phyloP scores from a whole-genome alignment of 129 eudicot species.

The Chrysanthemum lavandulifolium region DNA sequence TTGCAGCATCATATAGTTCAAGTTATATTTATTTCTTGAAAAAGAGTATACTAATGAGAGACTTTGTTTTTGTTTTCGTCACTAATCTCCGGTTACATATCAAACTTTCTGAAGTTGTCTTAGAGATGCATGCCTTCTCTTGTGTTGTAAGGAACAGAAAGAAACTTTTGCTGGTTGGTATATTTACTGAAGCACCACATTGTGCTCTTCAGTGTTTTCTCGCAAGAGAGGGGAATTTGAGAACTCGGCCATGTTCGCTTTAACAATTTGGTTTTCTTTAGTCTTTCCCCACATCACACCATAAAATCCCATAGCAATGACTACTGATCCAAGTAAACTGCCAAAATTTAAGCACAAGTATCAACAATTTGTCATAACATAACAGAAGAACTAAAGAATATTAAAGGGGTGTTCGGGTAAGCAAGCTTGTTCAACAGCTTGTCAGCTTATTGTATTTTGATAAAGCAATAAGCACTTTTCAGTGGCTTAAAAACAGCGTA shows the following conservation, averaged over 20 bases:
- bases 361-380: background rate
- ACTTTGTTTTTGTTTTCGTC: too few relatives aligned
- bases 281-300: slow-evolving; percentile 59
- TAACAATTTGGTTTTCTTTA: slow-evolving; percentile 34
- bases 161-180: background rate
- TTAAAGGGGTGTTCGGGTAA: background rate
- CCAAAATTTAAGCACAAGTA: slow-evolving; percentile 9
- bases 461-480: too few relatives aligned
- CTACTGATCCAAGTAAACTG: slow-evolving; percentile 51
- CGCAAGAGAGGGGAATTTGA: slow-evolving; percentile 36
- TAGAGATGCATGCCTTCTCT: too few relatives aligned
- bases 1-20: too few relatives aligned
- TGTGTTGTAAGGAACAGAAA: too few relatives aligned
- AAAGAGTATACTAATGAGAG: too few relatives aligned
- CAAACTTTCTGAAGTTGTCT: background rate
- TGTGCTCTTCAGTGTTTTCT: slow-evolving; percentile 5
- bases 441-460: too few relatives aligned
- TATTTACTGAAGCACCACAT: slow-evolving; percentile 2
- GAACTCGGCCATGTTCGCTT: slow-evolving; percentile 6
- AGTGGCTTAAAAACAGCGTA: too few relatives aligned
- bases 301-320: slow-evolving; percentile 54
- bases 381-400: background rate
- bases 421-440: too few relatives aligned
- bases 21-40: too few relatives aligned
- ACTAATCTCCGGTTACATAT: too few relatives aligned